Evolutionary conservation across 2,329 filamentous ascomycete species (phyloP), one percentile per base, ranked within the genome.

Genomic region (Penicillium carneum): DNA sequence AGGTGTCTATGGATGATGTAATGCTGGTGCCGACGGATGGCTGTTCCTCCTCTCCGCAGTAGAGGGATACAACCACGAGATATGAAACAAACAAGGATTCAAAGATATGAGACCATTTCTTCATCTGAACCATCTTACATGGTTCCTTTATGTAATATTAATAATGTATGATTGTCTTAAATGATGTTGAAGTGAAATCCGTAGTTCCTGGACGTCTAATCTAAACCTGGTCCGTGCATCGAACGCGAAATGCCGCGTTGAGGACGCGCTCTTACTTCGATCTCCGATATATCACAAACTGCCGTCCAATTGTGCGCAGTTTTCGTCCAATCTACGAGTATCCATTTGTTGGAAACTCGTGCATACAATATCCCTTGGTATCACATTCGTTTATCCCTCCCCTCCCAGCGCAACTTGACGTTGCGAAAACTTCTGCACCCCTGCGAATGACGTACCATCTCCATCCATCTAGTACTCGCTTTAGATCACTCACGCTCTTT

Each of bases 211-310:
- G 46, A 2, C 4, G 26, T 41, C 39, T 23, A 51, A 56, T 60
- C 10, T 56, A 60, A 45, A 18, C 4, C 4, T 56, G 57, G 57
- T 38, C 57, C 38, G 57, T 60, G 57, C 57, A 5, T 18, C 11
- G 2, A 49, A 49, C 57, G 45, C 57, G 57, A 55, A 59, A 60
- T 60, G 51, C 45, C 51, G 38, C 57, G 57, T 45, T 16, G n/a
- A 26, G 20, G 9, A 54, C 52, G 52, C 52, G 42, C 33, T 18
- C 41, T 8, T 11, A 31, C 20, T 55, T 33, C 10, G 20, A 55
- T 55, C 11, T 45, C 4, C 14, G 31, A 47, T 26, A 29, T 20
- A 47, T 55, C 41, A 26, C 11, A 18, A 36, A 12, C 4, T 14
- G 18, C 9, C 10, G 6, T 47, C 52, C 34, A 34, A 47, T 20